A percentile compares a stretch with the other conserved stretches of the same genome.
These are phyloP conservation scores for Physcomitrellopsis africana DNA, from an alignment of 225 moss, liverwort and hornwort species.

Conservation along the genomic window DNA sequence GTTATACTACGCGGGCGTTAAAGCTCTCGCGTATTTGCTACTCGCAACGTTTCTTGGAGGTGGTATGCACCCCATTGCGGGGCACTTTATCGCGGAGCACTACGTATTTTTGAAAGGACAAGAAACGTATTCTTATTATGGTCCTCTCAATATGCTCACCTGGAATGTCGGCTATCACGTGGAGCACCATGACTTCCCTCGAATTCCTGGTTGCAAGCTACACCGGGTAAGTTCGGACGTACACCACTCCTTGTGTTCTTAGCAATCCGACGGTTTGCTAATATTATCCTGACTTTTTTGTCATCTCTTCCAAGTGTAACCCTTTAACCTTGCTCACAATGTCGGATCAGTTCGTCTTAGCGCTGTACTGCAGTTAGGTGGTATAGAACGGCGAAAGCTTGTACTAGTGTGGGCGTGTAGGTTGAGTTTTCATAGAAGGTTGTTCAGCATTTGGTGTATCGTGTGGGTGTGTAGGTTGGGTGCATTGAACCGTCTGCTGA, in stretches of 20 bases:
- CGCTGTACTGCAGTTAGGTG: not conserved
- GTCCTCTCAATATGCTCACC: conserved; percentile 78
- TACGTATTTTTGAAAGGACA: conserved; percentile 87
- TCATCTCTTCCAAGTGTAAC: not conserved
- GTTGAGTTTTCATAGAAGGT: not conserved
- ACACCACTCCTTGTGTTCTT: not conserved
- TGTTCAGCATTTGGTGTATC: not conserved
- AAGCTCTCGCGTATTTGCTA: conserved; percentile 78
- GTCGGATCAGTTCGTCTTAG: not conserved
- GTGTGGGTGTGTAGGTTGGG: too few species aligned
- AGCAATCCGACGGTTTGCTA: not conserved
- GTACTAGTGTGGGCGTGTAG: not conserved
- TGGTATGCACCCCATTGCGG: conserved; percentile 93
- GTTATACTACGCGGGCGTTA: conserved; percentile 64
- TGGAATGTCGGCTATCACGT: conserved; percentile 99
- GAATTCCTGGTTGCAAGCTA: conserved; percentile 88
- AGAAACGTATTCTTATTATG: conserved; percentile 98
- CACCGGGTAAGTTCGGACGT: conserved; percentile 44
- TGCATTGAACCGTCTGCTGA: not conserved
- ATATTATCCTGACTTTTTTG: not conserved
- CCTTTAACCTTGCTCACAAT: not conserved
- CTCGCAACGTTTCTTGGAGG: conserved; percentile 92
- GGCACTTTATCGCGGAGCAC: conserved; percentile 95
- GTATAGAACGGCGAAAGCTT: too few species aligned
- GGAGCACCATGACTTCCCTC: conserved; percentile 98